Evolutionary conservation across 2,329 filamentous ascomycete genomes (phyloP).

Genomic region (Escovopsis sp.): DNA sequence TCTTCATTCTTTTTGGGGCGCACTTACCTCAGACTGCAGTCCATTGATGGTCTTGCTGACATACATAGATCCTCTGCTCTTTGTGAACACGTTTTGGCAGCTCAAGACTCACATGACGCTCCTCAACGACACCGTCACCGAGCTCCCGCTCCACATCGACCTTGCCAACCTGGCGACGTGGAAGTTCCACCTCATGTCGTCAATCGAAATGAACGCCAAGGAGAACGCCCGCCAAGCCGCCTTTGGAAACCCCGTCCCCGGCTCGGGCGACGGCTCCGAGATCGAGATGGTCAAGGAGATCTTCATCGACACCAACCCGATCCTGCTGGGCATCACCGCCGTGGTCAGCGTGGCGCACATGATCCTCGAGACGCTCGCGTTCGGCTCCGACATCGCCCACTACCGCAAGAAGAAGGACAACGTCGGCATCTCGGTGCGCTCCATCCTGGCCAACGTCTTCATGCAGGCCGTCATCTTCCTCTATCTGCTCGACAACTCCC

Average conservation of each 20-base stretch:
- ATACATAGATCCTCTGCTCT: conserved; percentile 55
- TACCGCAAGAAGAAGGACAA: conserved; percentile 99
- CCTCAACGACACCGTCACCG: conserved; percentile 77
- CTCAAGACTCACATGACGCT: conserved; percentile 80
- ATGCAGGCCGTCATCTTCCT: conserved; percentile 96
- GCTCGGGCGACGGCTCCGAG: conserved; percentile 78
- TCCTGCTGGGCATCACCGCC: conserved; percentile 70
- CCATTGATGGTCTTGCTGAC: no score
- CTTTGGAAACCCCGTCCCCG: conserved; percentile 53
- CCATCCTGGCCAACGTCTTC: conserved; percentile 91
- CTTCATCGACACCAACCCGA: conserved; percentile 84
- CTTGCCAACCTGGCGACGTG: conserved; percentile 70
- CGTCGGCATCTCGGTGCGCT: conserved; percentile 87
- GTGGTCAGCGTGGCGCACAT: conserved; percentile 82
- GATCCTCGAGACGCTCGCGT: conserved; percentile 88
- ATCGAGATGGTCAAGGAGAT: conserved; percentile 97
- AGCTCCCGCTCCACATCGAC: conserved; percentile 68
- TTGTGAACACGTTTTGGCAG: conserved; percentile 96
- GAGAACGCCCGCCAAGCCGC: conserved; percentile 67
- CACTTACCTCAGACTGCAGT: no score
- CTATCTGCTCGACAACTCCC: conserved; percentile 92
- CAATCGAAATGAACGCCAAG: conserved; percentile 77
- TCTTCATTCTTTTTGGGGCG: no score
- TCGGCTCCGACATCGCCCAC: conserved; percentile 94
- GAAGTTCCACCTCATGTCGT: conserved; percentile 79